Percentiles rank a stretch among this genome's conserved stretches.
Conservation (phyloP, 2,329 filamentous ascomycete species). For the Aspergillus clavatus region DNA sequence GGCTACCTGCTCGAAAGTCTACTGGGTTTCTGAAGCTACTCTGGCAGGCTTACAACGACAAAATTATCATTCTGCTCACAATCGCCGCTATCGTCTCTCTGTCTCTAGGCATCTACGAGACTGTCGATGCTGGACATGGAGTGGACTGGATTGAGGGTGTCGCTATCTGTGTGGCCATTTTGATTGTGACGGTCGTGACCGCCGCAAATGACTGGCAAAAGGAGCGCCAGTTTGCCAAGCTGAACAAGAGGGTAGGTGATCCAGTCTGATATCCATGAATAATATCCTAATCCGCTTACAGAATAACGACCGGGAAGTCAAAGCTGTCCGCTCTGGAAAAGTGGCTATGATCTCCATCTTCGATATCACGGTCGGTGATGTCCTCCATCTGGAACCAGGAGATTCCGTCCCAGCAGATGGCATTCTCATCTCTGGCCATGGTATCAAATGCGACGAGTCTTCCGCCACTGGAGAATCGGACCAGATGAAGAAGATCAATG, state of each 20-base stretch:
- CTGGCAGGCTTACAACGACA: slow-evolving; percentile 70
- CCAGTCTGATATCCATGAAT: neutral
- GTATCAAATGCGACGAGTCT: slow-evolving; percentile 67
- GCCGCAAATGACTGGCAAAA: slow-evolving; percentile 65
- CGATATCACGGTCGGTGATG: slow-evolving; percentile 65
- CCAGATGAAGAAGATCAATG: slow-evolving; percentile 62
- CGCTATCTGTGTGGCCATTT: slow-evolving; percentile 60
- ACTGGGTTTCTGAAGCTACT: slow-evolving; percentile 57
- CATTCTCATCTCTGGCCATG: slow-evolving; percentile 61
- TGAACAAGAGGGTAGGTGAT: slow-evolving; percentile 48
- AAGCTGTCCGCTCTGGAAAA: slow-evolving; percentile 63
- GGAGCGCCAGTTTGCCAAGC: slow-evolving; percentile 59
- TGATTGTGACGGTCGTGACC: slow-evolving; percentile 60
- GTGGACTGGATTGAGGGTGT: slow-evolving; percentile 66
- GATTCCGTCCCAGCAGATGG: slow-evolving; percentile 68
- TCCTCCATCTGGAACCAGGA: slow-evolving; percentile 64
- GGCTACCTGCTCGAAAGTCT: slow-evolving; percentile 59
- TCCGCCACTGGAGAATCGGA: slow-evolving; percentile 71
- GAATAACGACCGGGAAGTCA: slow-evolving; percentile 62
- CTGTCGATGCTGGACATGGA: slow-evolving; percentile 46
- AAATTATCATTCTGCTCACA: slow-evolving; percentile 65
- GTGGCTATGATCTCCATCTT: slow-evolving; percentile 60
- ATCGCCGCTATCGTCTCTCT: slow-evolving; percentile 65
- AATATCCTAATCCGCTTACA: slow-evolving; percentile 32
- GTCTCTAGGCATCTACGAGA: slow-evolving; percentile 65